A percentile compares a stretch with the other conserved stretches of the same genome.
Evolutionary conservation across 2,329 filamentous ascomycete species (phyloP).

Genomic region (Calonectria multiphialidica): DNA sequence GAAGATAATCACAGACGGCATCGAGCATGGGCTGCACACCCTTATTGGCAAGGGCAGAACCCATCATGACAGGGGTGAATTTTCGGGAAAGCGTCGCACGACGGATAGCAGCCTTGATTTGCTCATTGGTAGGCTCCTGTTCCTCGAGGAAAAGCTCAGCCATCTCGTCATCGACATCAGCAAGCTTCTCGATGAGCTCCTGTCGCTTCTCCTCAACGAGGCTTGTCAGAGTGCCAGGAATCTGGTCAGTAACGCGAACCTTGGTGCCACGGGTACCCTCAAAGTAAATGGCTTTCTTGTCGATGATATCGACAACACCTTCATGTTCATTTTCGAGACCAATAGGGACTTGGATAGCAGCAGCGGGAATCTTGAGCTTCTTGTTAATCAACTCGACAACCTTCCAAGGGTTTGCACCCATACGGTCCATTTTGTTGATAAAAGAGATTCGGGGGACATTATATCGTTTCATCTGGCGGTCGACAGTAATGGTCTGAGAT

Average conservation of each 20-base stretch:
- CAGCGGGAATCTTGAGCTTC: constrained; percentile 93
- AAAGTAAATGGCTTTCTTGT: constrained; percentile 94
- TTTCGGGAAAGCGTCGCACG: constrained; percentile 89
- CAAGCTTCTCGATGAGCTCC: constrained; percentile 91
- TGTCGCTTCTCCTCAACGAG: constrained; percentile 85
- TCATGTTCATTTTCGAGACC: constrained; percentile 91
- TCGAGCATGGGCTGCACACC: constrained; percentile 97
- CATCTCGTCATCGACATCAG: constrained; percentile 98
- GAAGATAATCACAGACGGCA: constrained; percentile 94
- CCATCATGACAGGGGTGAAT: constrained; percentile 97
- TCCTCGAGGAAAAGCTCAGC: constrained; percentile 96
- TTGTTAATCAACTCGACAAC: constrained; percentile 97
- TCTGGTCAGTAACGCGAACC: constrained; percentile 81
- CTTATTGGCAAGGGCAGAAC: constrained; percentile 94
- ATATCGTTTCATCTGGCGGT: constrained; percentile 98
- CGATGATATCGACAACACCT: constrained; percentile 91
- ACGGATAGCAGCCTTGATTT: constrained; percentile 94
- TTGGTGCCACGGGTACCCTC: constrained; percentile 85
- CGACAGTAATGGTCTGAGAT: constrained; percentile 97
- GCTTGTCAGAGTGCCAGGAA: constrained; percentile 83
- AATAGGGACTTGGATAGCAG: constrained; percentile 94
- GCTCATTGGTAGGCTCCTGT: constrained; percentile 78
- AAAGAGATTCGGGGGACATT: constrained; percentile 96
- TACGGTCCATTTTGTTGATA: constrained; percentile 99
- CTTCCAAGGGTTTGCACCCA: constrained; percentile 98